A percentile compares a stretch with the other conserved stretches of the same genome.
These are phyloP conservation scores for Pseudodiploospora longispora DNA, from an alignment of 2,329 filamentous ascomycete genomes.

Conservation along the genomic window DNA sequence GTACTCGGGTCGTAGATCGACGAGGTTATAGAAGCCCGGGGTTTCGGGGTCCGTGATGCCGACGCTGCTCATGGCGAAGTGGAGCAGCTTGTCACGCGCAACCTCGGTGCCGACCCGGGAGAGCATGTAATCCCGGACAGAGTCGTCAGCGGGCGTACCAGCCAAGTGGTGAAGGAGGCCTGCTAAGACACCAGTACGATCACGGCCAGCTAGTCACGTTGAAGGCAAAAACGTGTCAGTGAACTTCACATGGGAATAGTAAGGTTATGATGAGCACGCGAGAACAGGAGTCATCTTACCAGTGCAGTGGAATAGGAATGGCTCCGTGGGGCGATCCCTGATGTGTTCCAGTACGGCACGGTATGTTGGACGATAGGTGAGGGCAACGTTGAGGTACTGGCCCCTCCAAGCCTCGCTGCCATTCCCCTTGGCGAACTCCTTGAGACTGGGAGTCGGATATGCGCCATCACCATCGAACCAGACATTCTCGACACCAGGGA, in stretches of 20 bases:
- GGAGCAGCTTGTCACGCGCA: constrained; percentile 38
- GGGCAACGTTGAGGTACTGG: constrained; percentile 41
- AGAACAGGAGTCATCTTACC: constrained; percentile 27
- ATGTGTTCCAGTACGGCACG: constrained; percentile 39
- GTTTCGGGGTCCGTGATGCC: constrained; percentile 27
- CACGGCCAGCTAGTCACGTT: constrained; percentile 38
- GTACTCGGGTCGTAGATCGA: constrained; percentile 33
- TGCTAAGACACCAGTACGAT: constrained; percentile 44
- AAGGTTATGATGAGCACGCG: neutral
- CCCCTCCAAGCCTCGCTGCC: constrained; percentile 36
- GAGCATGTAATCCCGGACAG: constrained; percentile 44
- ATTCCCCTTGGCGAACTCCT: constrained; percentile 34
- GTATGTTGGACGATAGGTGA: constrained; percentile 34
- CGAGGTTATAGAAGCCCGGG: constrained; percentile 42
- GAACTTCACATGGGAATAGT: neutral
- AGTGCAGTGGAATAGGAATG: constrained; percentile 46
- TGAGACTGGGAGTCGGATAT: constrained; percentile 29
- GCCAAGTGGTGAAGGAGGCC: constrained; percentile 44
- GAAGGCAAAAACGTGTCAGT: neutral
- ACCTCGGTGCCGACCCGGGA: constrained; percentile 46
- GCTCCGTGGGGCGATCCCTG: constrained; percentile 34
- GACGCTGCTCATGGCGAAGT: constrained; percentile 31
- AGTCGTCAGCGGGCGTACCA: constrained; percentile 33
- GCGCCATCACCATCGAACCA: constrained; percentile 30
- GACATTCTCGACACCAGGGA: constrained; percentile 37